Evolutionary conservation across 2,329 filamentous ascomycete species (phyloP).

Genomic region (Ustilaginoidea virens): DNA sequence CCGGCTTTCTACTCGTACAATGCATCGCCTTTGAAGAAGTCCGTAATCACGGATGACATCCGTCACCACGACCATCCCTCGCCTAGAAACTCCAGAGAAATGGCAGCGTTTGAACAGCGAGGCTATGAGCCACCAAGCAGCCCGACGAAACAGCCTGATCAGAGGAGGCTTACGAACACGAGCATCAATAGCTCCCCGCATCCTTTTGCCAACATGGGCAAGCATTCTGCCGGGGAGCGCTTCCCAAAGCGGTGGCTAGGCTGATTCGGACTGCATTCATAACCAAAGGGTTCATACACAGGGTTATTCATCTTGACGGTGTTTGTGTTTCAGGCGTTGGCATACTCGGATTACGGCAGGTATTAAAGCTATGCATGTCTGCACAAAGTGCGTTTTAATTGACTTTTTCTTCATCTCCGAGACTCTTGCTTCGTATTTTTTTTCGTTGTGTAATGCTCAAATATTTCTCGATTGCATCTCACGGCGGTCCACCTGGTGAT

Average conservation of each 20-base stretch:
- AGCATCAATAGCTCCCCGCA: constrained; percentile 14
- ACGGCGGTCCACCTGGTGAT: too few species aligned
- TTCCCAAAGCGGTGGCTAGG: constrained; percentile 16
- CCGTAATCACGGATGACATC: constrained; percentile 46
- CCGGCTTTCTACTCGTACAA: constrained; percentile 68
- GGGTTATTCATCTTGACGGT: neutral
- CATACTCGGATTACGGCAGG: constrained; percentile 1
- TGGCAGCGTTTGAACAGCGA: constrained; percentile 42
- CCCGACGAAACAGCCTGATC: constrained; percentile 22
- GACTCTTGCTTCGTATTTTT: too few species aligned
- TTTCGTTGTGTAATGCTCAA: too few species aligned
- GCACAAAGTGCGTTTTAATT: too few species aligned
- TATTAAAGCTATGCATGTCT: too few species aligned
- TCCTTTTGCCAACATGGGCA: constrained; percentile 23
- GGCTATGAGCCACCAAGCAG: constrained; percentile 22
- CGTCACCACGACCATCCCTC: constrained; percentile 24
- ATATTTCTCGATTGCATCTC: too few species aligned
- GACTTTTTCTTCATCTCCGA: too few species aligned
- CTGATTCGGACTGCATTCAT: too few species aligned
- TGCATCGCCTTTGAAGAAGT: constrained; percentile 71
- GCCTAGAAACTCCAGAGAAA: constrained; percentile 44
- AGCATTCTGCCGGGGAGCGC: constrained; percentile 23
- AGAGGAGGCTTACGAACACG: constrained; percentile 12
- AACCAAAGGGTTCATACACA: too few species aligned
- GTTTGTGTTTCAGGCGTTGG: constrained; percentile 2